phyloP scores from a whole-genome alignment of 208 protist genomes.

The Leishmania gerbilli region DNA sequence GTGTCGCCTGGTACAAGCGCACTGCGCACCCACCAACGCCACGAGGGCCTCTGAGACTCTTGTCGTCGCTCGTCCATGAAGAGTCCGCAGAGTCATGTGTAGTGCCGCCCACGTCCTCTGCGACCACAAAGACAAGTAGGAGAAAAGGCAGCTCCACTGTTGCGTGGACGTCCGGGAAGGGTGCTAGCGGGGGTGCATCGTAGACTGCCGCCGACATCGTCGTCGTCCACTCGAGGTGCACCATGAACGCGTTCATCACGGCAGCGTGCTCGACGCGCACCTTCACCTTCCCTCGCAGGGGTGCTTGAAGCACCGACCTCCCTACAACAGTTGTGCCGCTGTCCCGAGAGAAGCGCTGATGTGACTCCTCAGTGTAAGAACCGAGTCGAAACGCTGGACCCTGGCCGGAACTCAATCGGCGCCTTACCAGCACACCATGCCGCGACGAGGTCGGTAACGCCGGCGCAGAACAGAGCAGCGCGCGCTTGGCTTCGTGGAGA shows the following conservation, averaged over 20 bases:
- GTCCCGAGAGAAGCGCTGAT: neutral
- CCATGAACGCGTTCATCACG: conserved; percentile 15
- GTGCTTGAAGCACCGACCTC: neutral
- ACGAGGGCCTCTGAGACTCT: neutral
- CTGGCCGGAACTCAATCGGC: neutral
- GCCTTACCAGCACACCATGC: neutral
- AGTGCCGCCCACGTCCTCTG: neutral
- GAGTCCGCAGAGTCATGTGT: neutral
- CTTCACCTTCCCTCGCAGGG: conserved; percentile 14
- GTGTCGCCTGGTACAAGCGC: conserved; percentile 27
- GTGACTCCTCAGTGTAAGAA: neutral
- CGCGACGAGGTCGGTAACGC: neutral
- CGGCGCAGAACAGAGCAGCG: neutral
- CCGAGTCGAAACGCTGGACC: neutral
- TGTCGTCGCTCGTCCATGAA: neutral
- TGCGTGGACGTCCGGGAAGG: neutral
- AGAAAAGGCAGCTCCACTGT: conserved; percentile 27
- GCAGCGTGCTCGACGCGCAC: conserved; percentile 26
- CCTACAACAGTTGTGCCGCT: neutral
- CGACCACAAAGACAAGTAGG: conserved; percentile 26
- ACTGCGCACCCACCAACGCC: neutral
- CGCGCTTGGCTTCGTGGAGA: neutral
- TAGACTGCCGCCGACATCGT: neutral
- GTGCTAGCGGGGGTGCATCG: neutral
- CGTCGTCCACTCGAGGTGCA: conserved; percentile 24